phyloP scores from a whole-genome alignment of 768 basidiomycete genomes.

The Boletales sp. region DNA sequence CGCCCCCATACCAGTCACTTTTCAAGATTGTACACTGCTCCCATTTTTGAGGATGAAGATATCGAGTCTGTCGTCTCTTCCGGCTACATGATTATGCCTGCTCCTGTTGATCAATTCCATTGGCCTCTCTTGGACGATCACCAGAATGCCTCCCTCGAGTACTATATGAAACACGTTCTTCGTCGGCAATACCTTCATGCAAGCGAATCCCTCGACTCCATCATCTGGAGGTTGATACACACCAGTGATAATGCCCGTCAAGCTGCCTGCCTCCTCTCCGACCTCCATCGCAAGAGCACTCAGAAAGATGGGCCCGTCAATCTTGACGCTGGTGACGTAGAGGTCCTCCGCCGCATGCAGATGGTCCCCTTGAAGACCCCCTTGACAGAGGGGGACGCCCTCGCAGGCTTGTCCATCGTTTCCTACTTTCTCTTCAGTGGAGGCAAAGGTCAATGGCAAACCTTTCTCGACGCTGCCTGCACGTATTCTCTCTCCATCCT shows the following conservation, averaged over 20 bases:
- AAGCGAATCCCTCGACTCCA: slow-evolving; percentile 40
- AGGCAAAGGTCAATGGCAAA: slow-evolving; percentile 64
- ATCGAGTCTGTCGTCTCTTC: slow-evolving; percentile 19
- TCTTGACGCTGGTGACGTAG: slow-evolving; percentile 23
- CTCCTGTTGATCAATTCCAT: slow-evolving; percentile 8
- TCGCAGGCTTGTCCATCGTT: slow-evolving; percentile 73
- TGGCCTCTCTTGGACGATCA: slow-evolving; percentile 12
- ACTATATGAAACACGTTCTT: slow-evolving; percentile 63
- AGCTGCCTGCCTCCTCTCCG: slow-evolving; percentile 60
- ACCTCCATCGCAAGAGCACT: slow-evolving; percentile 44
- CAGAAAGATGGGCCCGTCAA: slow-evolving; percentile 21
- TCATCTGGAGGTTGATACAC: slow-evolving; percentile 53
- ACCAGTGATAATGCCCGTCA: slow-evolving; percentile 45
- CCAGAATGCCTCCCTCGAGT: slow-evolving; percentile 23
- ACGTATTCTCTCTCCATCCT: slow-evolving; percentile 52
- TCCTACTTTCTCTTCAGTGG: slow-evolving; percentile 78
- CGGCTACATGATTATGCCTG: slow-evolving; percentile 9
- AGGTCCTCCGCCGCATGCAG: slow-evolving; percentile 25
- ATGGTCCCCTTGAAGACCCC: slow-evolving; percentile 16
- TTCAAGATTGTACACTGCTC: slow-evolving; percentile 16
- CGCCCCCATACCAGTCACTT: slow-evolving; percentile 29
- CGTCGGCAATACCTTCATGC: slow-evolving; percentile 69
- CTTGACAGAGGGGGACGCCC: slow-evolving; percentile 63
- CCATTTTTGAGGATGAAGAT: slow-evolving; percentile 15
- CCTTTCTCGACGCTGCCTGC: slow-evolving; percentile 62